These are phyloP conservation scores for Erucastrum elatum DNA, from an alignment of 345 rosid species.

Conservation along the genomic window DNA sequence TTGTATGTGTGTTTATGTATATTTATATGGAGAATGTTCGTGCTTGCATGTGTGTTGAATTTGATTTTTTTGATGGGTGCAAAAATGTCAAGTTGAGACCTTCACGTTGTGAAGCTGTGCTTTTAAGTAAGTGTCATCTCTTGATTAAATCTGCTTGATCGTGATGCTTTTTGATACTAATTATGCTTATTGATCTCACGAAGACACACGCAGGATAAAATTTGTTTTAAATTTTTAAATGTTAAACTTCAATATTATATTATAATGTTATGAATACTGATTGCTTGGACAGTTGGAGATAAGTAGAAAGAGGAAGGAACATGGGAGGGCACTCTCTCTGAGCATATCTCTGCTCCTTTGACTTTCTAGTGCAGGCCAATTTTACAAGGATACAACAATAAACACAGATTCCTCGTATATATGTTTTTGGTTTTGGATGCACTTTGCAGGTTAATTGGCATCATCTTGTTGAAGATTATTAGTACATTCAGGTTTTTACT, in stretches of 20 bases:
- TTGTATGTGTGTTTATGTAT: constrained; percentile 16
- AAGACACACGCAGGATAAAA: background rate
- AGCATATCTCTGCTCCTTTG: constrained; percentile 30
- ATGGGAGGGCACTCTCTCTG: constrained; percentile 39
- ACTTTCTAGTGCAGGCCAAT: constrained; percentile 35
- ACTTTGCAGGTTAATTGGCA: background rate
- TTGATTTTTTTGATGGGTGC: constrained; percentile 8
- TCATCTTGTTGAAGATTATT: background rate
- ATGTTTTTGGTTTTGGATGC: background rate
- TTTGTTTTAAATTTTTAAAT: background rate
- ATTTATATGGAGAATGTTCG: constrained; percentile 34
- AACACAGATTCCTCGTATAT: background rate
- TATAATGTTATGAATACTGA: constrained; percentile 1
- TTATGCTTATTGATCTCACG: background rate
- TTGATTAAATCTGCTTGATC: constrained; percentile 17
- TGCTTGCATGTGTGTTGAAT: constrained; percentile 32
- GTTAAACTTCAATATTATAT: background rate
- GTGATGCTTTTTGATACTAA: constrained; percentile 22
- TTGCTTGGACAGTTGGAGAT: constrained; percentile 21
- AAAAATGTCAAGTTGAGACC: constrained; percentile 38
- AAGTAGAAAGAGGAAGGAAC: constrained; percentile 32
- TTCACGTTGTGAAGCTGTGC: constrained; percentile 35
- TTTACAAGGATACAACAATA: background rate
- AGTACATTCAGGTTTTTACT: background rate
- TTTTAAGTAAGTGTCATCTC: constrained; percentile 12